Conservation (phyloP, 306 rosid species). For the Ammopiptanthus mongolicus region DNA sequence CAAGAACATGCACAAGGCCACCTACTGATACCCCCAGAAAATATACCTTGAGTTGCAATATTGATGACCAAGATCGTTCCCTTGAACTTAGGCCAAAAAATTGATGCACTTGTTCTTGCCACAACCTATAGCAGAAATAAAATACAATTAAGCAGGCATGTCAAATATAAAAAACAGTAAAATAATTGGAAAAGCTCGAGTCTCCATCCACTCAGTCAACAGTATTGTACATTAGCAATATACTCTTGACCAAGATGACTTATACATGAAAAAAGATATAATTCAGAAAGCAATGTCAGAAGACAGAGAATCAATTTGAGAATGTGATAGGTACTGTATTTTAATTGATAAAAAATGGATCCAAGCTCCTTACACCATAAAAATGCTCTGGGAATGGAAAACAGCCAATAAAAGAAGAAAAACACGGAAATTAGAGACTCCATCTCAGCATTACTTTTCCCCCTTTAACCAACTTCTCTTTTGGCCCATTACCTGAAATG, state of each 20-base stretch:
- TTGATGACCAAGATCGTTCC: slow-evolving; percentile 59
- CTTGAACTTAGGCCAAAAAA: slow-evolving; percentile 30
- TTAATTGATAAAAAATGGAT: background rate
- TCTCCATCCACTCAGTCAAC: background rate
- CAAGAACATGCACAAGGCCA: background rate
- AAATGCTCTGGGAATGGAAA: background rate
- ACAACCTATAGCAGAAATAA: slow-evolving; percentile 45
- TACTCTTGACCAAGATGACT: slow-evolving; percentile 8
- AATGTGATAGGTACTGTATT: background rate
- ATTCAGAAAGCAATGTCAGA: background rate
- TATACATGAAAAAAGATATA: background rate
- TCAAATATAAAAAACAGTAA: slow-evolving; percentile 10
- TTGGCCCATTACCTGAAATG: background rate
- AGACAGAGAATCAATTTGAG: background rate
- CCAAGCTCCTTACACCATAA: background rate
- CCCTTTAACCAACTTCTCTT: background rate
- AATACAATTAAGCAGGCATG: slow-evolving; percentile 5
- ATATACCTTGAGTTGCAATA: slow-evolving; percentile 67
- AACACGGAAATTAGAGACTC: background rate
- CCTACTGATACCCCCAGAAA: background rate
- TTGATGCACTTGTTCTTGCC: slow-evolving; percentile 65
- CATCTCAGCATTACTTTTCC: background rate
- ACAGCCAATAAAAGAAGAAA: background rate
- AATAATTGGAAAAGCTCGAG: background rate
- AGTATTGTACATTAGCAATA: slow-evolving; percentile 11